Evolutionary conservation across 2,329 filamentous ascomycete genomes (phyloP).

Genomic region (Xylariaceae sp.): DNA sequence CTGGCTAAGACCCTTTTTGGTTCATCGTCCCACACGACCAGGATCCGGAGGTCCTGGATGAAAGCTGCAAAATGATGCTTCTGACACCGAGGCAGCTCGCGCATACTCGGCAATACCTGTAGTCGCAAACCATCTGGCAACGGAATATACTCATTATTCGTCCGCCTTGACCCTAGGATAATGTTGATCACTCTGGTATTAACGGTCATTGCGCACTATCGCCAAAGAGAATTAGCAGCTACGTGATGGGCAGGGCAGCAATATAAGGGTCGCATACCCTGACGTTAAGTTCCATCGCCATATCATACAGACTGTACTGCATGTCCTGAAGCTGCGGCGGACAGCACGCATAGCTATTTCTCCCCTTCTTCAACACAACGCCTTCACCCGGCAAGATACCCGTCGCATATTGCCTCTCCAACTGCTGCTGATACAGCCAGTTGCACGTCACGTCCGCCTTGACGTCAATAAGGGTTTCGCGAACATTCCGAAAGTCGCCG

Average conservation of each 20-base stretch:
- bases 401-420: constrained; percentile 42
- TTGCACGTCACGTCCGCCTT: constrained; percentile 59
- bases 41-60: constrained; percentile 50
- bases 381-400: constrained; percentile 36
- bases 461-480: constrained; percentile 46
- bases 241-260: background rate
- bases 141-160: constrained; percentile 51
- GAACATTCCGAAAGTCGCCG: constrained; percentile 39
- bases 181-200: constrained; percentile 60
- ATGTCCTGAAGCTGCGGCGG: constrained; percentile 36
- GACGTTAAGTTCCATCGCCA: constrained; percentile 37
- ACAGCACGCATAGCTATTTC: constrained; percentile 36
- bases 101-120: constrained; percentile 56
- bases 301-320: constrained; percentile 34
- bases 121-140: constrained; percentile 53
- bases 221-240: constrained; percentile 13
- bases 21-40: constrained; percentile 62
- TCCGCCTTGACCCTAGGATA: constrained; percentile 43
- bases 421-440: constrained; percentile 57
- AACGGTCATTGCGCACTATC: constrained; percentile 60
- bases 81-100: constrained; percentile 52
- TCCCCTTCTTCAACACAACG: constrained; percentile 37
- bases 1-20: constrained; percentile 50
- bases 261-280: constrained; percentile 28
- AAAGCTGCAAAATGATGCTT: constrained; percentile 64